Conservation (phyloP, 352 stramenopile species). For the Pythium dissimile region DNA sequence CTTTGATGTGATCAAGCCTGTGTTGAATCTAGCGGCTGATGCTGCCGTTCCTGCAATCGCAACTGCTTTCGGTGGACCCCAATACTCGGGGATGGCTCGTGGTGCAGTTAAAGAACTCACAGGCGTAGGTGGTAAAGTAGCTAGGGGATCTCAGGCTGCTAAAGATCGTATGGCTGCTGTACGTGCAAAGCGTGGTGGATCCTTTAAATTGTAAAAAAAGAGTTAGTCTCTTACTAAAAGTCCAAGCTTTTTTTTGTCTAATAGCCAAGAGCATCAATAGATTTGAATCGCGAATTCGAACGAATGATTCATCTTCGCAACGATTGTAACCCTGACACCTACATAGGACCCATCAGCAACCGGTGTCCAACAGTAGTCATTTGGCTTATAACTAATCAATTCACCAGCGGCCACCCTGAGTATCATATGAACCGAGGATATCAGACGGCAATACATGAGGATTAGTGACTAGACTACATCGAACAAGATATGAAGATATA, state of each 20-base stretch:
- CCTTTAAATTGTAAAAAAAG: no score
- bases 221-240: no score
- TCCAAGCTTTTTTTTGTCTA: background rate
- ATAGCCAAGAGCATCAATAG: background rate
- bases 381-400: background rate
- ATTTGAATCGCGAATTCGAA: background rate
- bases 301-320: background rate
- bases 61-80: no score
- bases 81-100: no score
- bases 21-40: no score
- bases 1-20: no score
- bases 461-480: background rate
- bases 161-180: no score
- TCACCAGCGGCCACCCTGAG: background rate
- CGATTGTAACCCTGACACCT: background rate
- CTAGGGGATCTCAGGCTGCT: no score
- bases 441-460: background rate
- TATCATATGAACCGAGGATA: background rate
- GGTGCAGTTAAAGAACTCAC: no score
- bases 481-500: background rate
- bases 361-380: background rate
- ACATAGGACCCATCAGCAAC: background rate
- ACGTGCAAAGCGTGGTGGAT: no score
- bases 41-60: no score
- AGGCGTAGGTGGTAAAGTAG: no score